phyloP scores from a whole-genome alignment of 2,329 filamentous ascomycete species.

The Ceratocystis destructans region DNA sequence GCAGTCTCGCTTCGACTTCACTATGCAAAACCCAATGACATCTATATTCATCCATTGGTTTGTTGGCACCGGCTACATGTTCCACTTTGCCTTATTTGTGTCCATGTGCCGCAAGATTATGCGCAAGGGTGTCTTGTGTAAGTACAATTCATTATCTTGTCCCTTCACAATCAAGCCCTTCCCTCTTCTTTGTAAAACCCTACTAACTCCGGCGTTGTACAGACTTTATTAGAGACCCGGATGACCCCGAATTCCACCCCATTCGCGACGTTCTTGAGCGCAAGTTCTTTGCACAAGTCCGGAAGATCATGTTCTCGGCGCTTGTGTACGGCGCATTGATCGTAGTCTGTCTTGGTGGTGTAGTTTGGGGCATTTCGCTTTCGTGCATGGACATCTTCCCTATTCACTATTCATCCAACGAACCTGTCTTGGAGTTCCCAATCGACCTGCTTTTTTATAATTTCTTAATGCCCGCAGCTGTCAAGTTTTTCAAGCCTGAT shows the following conservation, averaged over 20 bases:
- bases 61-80: conserved; percentile 97
- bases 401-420: conserved; percentile 84
- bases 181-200: background rate
- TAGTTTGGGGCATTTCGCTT: conserved; percentile 78
- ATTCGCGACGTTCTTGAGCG: conserved; percentile 93
- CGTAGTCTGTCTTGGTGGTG: conserved; percentile 81
- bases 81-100: conserved; percentile 96
- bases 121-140: conserved; percentile 82
- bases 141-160: conserved; percentile 27
- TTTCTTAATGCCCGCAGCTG: conserved; percentile 78
- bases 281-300: conserved; percentile 78
- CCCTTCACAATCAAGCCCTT: no score
- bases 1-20: conserved; percentile 64
- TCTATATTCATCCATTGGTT: conserved; percentile 98
- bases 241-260: conserved; percentile 95
- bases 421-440: conserved; percentile 86
- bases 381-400: conserved; percentile 61
- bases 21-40: conserved; percentile 64
- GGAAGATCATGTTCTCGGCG: conserved; percentile 92
- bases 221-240: conserved; percentile 96
- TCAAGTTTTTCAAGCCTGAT: conserved; percentile 73
- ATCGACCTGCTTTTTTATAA: conserved; percentile 94
- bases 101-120: conserved; percentile 98
- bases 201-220: conserved; percentile 24
- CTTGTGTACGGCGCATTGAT: conserved; percentile 90